Base-by-base conservation (phyloP, 768 basidiomycete genomes). In the Suillus subluteus region DNA sequence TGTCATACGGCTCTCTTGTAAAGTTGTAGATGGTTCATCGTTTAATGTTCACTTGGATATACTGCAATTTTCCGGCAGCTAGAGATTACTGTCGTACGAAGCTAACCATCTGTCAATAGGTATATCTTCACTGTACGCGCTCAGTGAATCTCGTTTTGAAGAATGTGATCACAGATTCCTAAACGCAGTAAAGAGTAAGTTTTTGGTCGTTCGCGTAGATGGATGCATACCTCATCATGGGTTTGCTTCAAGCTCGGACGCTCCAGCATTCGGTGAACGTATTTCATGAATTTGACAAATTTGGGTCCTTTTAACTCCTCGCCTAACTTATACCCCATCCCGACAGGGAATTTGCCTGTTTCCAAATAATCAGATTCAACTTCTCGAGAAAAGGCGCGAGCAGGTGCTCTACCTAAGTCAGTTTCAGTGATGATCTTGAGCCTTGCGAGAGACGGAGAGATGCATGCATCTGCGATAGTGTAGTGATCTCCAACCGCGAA, bases 391-490 rank as follows among this genome's bases (percentile, higher is more conserved):
- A 35, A 21, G 32, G 55, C 5, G 18, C 16, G 30, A 32, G 11
- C 21, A 9, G 11, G 1, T 32, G 9, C 30, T 35, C 5, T 55
- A 56, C 55, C 55, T 21, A 86, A 44, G 52, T 87, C 86, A 64
- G 85, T 82, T 73, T 77, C 78, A 23, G 85, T 68, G 9, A 35
- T 0, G 1, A 85, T 64, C 54, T 84, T 79, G 44, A 82, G 67
- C 8, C 86, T 75, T 3, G 80, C 86, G 12, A 90, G 71, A 78
- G 87, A 84, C 6, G 90, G 88, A 7, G 81, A 79, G 37, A 88
- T 74, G 1, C 83, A 84, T 32, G 85, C 84, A 69, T 90, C 90
- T 4, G 88, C 89, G 63, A 84, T 84, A 37, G 83, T 86, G 74
- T 82, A 91, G 61, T 84, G 78, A 32, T 78, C 73, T 4, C 80